Conservation (phyloP, 495 filamentous ascomycete genomes). For the Aspergillus cristatus region DNA sequence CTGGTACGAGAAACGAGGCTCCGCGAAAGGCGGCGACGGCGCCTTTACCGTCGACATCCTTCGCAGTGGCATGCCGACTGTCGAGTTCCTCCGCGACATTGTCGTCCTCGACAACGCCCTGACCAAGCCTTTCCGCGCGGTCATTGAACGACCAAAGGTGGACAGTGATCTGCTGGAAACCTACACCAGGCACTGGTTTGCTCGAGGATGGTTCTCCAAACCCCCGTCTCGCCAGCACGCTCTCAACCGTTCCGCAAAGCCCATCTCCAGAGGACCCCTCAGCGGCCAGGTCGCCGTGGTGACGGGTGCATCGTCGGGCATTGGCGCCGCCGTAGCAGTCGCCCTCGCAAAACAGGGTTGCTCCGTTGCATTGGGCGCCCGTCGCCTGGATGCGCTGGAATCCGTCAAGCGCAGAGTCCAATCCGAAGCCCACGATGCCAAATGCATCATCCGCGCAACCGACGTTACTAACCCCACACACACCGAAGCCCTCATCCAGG, state of each 20-base stretch:
- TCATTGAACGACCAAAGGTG: conserved; percentile 51
- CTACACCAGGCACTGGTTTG: conserved; percentile 61
- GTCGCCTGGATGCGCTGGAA: conserved; percentile 51
- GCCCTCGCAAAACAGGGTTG: conserved; percentile 48
- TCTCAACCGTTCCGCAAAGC: conserved; percentile 21
- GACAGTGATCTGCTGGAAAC: conserved; percentile 51
- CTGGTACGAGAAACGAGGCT: conserved; percentile 51
- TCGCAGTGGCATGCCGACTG: conserved; percentile 54
- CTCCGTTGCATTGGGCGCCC: conserved; percentile 52
- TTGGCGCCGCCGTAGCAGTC: conserved; percentile 39
- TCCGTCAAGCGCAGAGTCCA: conserved; percentile 42
- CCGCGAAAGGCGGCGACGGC: conserved; percentile 48
- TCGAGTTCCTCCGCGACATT: conserved; percentile 48
- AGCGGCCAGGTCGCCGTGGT: conserved; percentile 44
- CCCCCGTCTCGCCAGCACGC: conserved; percentile 37
- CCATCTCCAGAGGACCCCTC: conserved; percentile 36
- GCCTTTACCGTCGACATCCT: conserved; percentile 46
- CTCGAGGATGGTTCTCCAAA: conserved; percentile 53
- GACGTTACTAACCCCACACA: conserved; percentile 51
- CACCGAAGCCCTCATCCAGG: conserved; percentile 45
- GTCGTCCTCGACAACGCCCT: conserved; percentile 52
- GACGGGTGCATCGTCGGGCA: conserved; percentile 43
- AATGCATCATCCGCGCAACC: conserved; percentile 49
- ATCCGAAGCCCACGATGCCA: conserved; percentile 38
- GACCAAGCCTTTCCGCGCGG: conserved; percentile 46